phyloP scores from a whole-genome alignment of 1,284 basidiomycete genomes.

The Sanghuangporus sanghuang region DNA sequence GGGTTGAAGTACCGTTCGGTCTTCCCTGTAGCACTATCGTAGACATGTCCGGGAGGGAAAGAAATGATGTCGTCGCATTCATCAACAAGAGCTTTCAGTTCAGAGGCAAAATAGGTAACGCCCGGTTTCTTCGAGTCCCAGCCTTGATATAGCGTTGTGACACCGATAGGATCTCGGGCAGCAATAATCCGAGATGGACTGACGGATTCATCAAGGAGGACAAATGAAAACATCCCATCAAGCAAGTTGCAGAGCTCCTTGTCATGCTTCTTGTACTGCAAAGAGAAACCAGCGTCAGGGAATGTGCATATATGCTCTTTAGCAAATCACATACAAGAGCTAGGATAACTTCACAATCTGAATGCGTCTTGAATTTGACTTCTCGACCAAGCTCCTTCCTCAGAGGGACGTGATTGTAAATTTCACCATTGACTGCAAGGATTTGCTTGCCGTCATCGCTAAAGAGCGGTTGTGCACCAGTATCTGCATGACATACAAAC shows the following conservation, averaged over 20 bases:
- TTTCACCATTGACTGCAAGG: constrained; percentile 97
- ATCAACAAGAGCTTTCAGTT: constrained; percentile 89
- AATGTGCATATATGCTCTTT: neutral
- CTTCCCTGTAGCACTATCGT: constrained; percentile 75
- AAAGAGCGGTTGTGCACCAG: constrained; percentile 93
- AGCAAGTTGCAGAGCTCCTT: constrained; percentile 75
- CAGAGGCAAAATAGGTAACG: constrained; percentile 89
- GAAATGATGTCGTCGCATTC: constrained; percentile 94
- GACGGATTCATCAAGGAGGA: constrained; percentile 90
- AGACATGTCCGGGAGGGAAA: constrained; percentile 97
- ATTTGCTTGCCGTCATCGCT: constrained; percentile 84
- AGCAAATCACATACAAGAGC: constrained; percentile 59
- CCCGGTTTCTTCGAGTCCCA: constrained; percentile 84
- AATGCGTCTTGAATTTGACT: constrained; percentile 93
- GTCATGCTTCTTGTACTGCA: constrained; percentile 80
- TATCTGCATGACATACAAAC: constrained; percentile 51
- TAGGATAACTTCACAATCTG: constrained; percentile 97
- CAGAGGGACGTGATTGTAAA: constrained; percentile 94
- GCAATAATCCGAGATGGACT: constrained; percentile 89
- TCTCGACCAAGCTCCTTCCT: constrained; percentile 62
- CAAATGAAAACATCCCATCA: constrained; percentile 99
- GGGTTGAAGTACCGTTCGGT: constrained; percentile 84
- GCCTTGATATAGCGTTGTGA: constrained; percentile 98
- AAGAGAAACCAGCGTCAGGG: constrained; percentile 8
- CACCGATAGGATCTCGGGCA: constrained; percentile 95